A percentile compares a stretch with the other conserved stretches of the same genome.
phyloP scores from a whole-genome alignment of 1,284 basidiomycete genomes.

The Ceratobasidium theobromae region DNA sequence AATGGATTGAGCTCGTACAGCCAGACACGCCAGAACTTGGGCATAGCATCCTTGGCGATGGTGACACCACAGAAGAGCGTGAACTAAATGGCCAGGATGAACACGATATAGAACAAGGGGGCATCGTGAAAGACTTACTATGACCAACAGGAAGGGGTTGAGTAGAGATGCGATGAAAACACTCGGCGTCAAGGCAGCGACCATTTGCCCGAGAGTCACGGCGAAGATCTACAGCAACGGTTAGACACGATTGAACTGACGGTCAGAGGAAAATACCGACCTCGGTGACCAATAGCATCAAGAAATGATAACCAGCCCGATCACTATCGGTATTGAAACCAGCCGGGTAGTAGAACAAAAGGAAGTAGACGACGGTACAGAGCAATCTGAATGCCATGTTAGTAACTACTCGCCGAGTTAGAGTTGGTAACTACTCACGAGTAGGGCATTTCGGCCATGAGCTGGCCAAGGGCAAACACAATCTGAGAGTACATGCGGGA shows the following conservation, averaged over 20 bases:
- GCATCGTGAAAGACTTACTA: slow-evolving; percentile 7
- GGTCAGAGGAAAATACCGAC: too few species aligned
- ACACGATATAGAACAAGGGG: slow-evolving; percentile 33
- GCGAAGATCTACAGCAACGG: slow-evolving; percentile 1
- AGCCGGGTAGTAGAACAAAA: slow-evolving; percentile 59
- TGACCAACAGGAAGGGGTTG: slow-evolving; percentile 31
- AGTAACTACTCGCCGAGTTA: neutral
- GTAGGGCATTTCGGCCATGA: slow-evolving; percentile 82
- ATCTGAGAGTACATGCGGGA: slow-evolving; percentile 76
- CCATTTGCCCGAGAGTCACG: slow-evolving; percentile 43
- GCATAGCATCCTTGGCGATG: slow-evolving; percentile 50
- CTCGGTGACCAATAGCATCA: slow-evolving; percentile 61
- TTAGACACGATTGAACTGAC: neutral
- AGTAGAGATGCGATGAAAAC: slow-evolving; percentile 51
- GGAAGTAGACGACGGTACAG: slow-evolving; percentile 76
- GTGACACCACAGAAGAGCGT: slow-evolving; percentile 79
- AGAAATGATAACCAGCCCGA: slow-evolving; percentile 71
- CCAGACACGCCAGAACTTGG: slow-evolving; percentile 75
- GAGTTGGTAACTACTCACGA: slow-evolving; percentile 45
- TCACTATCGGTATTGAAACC: slow-evolving; percentile 67
- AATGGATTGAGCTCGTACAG: slow-evolving; percentile 59
- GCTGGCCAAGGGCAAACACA: slow-evolving; percentile 81
- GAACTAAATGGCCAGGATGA: slow-evolving; percentile 81
- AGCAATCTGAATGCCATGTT: slow-evolving; percentile 47
- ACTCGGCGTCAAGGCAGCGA: slow-evolving; percentile 75